A percentile compares a stretch with the other conserved stretches of the same genome.
Conservation (phyloP, 1,139 yeast species). For the Blastobotrys aristatus region DNA sequence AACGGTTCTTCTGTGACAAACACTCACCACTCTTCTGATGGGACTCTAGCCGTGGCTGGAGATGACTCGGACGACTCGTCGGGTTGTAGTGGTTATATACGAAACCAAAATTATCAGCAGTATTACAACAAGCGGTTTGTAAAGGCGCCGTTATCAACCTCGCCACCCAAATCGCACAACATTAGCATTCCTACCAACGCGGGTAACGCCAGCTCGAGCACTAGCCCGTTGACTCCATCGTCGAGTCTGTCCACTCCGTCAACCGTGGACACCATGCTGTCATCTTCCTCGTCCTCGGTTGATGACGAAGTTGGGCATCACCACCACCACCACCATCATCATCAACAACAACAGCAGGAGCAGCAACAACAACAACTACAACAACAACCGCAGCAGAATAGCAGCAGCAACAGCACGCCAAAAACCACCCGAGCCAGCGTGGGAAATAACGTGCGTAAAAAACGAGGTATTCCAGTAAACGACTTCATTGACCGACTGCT, state of each 20-base stretch:
- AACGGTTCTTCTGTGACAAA: slow-evolving; percentile 22
- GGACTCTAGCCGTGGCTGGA: slow-evolving; percentile 24
- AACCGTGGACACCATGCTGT: slow-evolving; percentile 6
- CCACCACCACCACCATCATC: too few species aligned
- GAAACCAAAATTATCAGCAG: slow-evolving; percentile 10
- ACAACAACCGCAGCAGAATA: neutral
- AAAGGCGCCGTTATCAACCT: neutral
- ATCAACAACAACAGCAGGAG: too few species aligned
- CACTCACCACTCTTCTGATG: slow-evolving; percentile 19
- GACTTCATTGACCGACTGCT: slow-evolving; percentile 25
- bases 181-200: slow-evolving; percentile 4
- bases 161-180: neutral
- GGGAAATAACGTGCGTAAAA: too few species aligned
- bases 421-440: too few species aligned
- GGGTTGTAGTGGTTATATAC: slow-evolving; percentile 25
- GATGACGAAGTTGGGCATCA: too few species aligned
- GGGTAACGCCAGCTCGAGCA: neutral
- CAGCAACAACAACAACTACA: slow-evolving; percentile 4
- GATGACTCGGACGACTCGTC: slow-evolving; percentile 28
- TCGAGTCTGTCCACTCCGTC: slow-evolving; percentile 15
- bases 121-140: too few species aligned
- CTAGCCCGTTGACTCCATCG: slow-evolving; percentile 10
- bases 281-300: slow-evolving; percentile 9
- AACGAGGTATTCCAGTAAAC: slow-evolving; percentile 7
- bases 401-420: neutral